Conservation (phyloP, 164 flowering plant genomes). For the Nelumbo lutea region DNA sequence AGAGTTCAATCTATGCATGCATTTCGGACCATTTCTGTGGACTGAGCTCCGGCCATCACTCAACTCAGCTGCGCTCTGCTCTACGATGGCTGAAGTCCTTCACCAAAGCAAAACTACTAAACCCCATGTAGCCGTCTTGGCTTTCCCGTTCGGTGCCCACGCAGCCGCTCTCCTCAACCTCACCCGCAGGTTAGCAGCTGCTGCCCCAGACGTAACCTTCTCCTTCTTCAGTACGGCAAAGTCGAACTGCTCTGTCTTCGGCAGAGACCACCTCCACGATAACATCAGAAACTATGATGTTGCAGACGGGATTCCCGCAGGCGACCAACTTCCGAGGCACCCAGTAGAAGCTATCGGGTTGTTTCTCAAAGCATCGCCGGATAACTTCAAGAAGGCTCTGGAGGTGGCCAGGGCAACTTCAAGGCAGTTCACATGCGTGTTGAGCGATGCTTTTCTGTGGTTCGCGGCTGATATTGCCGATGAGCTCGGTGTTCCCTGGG, state of each 20-base stretch:
- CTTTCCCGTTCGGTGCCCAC: conserved; percentile 35
- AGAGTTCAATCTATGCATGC: too few species aligned
- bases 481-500: conserved; percentile 39
- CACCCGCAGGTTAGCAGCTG: conserved; percentile 27
- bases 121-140: not conserved
- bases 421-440: conserved; percentile 24
- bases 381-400: conserved; percentile 20
- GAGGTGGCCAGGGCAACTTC: conserved; percentile 20
- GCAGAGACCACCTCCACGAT: not conserved
- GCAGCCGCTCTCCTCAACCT: conserved; percentile 41
- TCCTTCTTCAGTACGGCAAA: conserved; percentile 48
- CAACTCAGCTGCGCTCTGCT: too few species aligned
- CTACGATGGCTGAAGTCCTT: too few species aligned
- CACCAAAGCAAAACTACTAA: not conserved
- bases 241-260: conserved; percentile 30
- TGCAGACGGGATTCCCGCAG: conserved; percentile 32
- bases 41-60: too few species aligned
- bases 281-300: conserved; percentile 26
- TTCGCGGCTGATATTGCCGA: conserved; percentile 35
- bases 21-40: too few species aligned
- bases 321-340: conserved; percentile 13
- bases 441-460: conserved; percentile 38
- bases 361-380: conserved; percentile 34
- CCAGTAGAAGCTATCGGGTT: conserved; percentile 25
- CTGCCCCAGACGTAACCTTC: conserved; percentile 34